phyloP scores from a whole-genome alignment of 352 stramenopile genomes.

The Globisporangium viniferum region DNA sequence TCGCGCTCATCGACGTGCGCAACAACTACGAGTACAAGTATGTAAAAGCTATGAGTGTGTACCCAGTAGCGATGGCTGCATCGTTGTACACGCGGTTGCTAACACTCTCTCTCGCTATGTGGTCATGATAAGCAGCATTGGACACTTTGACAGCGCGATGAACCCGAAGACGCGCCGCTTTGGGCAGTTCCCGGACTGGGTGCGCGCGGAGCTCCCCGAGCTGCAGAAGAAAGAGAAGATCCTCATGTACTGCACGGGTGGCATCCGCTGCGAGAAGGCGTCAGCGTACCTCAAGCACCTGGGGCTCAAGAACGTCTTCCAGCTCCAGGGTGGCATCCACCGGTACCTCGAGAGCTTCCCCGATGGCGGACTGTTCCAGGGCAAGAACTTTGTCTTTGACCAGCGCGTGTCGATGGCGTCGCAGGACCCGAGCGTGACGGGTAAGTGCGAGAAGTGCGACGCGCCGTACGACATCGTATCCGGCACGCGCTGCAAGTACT shows the following conservation, averaged over 20 bases:
- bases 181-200: slow-evolving; percentile 73
- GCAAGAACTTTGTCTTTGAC: slow-evolving; percentile 89
- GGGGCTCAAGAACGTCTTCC: slow-evolving; percentile 67
- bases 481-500: slow-evolving; percentile 67
- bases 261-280: slow-evolving; percentile 84
- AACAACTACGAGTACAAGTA: slow-evolving; percentile 83
- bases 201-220: slow-evolving; percentile 43
- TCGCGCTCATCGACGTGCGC: slow-evolving; percentile 70
- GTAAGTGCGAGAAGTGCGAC: slow-evolving; percentile 57
- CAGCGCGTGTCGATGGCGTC: slow-evolving; percentile 70
- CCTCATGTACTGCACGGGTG: slow-evolving; percentile 87
- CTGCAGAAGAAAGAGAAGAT: slow-evolving; percentile 71
- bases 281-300: slow-evolving; percentile 74
- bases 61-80: neutral
- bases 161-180: slow-evolving; percentile 83
- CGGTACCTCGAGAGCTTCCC: slow-evolving; percentile 81
- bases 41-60: neutral
- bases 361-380: slow-evolving; percentile 66
- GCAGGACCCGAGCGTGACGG: slow-evolving; percentile 48
- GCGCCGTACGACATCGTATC: slow-evolving; percentile 62
- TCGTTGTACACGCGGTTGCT: neutral
- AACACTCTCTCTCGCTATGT: neutral
- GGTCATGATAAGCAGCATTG: slow-evolving; percentile 30
- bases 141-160: slow-evolving; percentile 67
- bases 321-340: slow-evolving; percentile 80